Base-by-base conservation (phyloP, 106 monocot species). In the Ottelia alismoides region DNA sequence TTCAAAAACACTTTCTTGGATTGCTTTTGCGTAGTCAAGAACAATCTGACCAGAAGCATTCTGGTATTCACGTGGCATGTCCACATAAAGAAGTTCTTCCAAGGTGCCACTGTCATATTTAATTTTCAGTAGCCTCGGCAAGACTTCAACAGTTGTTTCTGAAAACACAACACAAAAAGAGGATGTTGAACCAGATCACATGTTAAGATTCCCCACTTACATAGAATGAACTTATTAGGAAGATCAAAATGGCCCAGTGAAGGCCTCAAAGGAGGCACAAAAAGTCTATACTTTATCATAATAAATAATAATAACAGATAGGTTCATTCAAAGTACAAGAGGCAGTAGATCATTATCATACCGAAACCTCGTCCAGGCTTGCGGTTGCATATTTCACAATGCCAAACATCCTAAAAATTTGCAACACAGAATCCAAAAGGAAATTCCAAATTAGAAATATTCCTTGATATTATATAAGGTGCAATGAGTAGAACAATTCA, bases 321-420 rank as follows among this genome's bases (percentile, higher is more conserved):
- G n/a, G n/a, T n/a, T n/a, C n/a, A n/a, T n/a, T n/a, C n/a, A n/a
- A n/a, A n/a, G n/a, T n/a, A n/a, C n/a, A n/a, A n/a, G n/a, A n/a
- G n/a, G n/a, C n/a, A n/a, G n/a, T n/a, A n/a, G n/a, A n/a, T 88
- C 89, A 78, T 9, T 58, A 61, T 43, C 85, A 55, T 90, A 98
- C 98, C 98, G 73, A 98, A 98, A 45, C 98, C 98, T 60, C 98
- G 82, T 16, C 98, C 98, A 47, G 98, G 90, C 54, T 90, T 98
- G 0, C 75, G 79, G 25, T 83, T 90, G 61, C 98, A 98, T 55
- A 98, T 86, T 75, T 98, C 98, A 69, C 90, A 98, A 47, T 98
- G 82, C 98, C 98, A 98, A 1, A 75, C 89, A 67, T 98, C 98
- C 98, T 98, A 79, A 5, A 63, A 58, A 14, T 4, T 17, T 14